Percentiles rank a stretch among this genome's conserved stretches.
These are phyloP conservation scores for Rhytidiadelphus loreus DNA, from an alignment of 225 moss, liverwort and hornwort species.

Conservation along the genomic window DNA sequence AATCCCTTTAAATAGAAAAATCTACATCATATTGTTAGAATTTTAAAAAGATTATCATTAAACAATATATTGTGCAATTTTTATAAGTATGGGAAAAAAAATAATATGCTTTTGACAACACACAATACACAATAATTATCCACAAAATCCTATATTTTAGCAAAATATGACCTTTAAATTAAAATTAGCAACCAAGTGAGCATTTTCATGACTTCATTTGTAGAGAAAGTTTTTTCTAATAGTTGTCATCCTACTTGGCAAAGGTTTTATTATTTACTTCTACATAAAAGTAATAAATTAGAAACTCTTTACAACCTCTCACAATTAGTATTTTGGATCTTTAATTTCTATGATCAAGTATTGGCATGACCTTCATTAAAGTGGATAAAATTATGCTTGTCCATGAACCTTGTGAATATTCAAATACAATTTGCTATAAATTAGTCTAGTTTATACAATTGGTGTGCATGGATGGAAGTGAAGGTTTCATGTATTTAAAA, in stretches of 20 bases:
- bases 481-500: background rate
- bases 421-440: background rate
- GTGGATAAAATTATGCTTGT: background rate
- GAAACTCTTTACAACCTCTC: rapidly evolving
- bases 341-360: background rate
- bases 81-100: too few relatives aligned
- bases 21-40: too few relatives aligned
- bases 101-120: background rate
- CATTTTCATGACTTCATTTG: background rate
- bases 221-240: background rate
- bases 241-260: background rate
- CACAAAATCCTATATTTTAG: background rate
- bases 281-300: background rate
- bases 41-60: background rate
- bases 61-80: background rate
- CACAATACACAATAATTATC: background rate
- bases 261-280: background rate
- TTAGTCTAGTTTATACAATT: background rate
- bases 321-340: background rate
- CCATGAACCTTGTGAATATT: background rate
- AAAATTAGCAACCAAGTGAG: rapidly evolving
- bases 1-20: background rate
- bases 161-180: background rate
- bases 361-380: background rate
- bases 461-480: background rate